Base-by-base conservation (phyloP, 1,284 basidiomycete species). In the Rhodotorula mucilaginosa region DNA sequence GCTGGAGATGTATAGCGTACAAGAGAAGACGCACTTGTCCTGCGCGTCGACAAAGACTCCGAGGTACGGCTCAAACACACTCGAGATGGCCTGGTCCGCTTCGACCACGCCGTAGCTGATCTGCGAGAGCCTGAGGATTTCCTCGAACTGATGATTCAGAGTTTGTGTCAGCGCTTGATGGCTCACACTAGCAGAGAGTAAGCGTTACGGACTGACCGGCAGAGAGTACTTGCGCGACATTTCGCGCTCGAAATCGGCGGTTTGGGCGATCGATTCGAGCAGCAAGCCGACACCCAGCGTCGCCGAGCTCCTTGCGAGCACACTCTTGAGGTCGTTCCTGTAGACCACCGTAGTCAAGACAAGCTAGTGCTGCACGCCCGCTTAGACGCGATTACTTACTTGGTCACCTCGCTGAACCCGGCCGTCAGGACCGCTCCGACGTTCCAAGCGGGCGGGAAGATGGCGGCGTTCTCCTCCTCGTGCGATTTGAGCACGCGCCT, bases 1-100 rank as follows among this genome's bases (percentile, higher is more conserved):
- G 21, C 2, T 13, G 59, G 15, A 29, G 13, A 31, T 67, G 5
- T 71, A 44, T 71, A 44, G 15, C 31, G 4, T 5, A 3, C 39
- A 23, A 15, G 16, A 72, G 62, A 63, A 67, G 62, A 78, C 86
- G 58, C 73, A 91, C 93, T 89, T 91, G 84, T 98, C 93, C 81
- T 99, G 97, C 19, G 96, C 94, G 74, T 97, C 93, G 65, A 98
- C 90, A 79, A 95, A 99, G 57, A 99, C 87, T 52, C 88, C 86
- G 83, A 98, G 92, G 80, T 97, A 91, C 0, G 91, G 87, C 73
- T 97, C 93, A 79, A 98, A 99, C 15, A 92, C 89, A 34, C 89
- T 86, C 0, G 92, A 90, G 62, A 97, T 91, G 1, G 88, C 84
- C 79, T 88, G 88, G 52, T 84, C 81, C 13, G 74, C 56, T 51